Conservation (phyloP, 768 basidiomycete genomes). For the Boletus bicolor region DNA sequence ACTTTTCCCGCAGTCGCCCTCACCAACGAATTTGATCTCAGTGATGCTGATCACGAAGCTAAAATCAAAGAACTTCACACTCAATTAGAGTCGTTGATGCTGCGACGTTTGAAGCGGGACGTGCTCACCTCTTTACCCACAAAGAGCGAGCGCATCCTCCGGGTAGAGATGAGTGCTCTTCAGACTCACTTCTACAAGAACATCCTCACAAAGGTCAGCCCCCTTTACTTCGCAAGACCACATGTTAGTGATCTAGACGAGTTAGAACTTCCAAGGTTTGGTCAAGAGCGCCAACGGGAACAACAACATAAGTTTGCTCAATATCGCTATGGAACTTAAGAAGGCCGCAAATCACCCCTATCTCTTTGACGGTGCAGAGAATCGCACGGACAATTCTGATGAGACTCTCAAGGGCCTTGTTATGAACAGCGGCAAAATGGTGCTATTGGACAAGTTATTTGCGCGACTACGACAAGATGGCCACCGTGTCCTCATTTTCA, state of each 20-base stretch:
- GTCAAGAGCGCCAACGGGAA: conserved; percentile 87
- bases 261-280: conserved; percentile 88
- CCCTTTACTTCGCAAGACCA: neutral
- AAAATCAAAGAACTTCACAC: conserved; percentile 96
- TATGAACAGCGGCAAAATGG: conserved; percentile 99
- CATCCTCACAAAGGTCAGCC: conserved; percentile 80
- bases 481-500: conserved; percentile 97
- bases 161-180: conserved; percentile 95
- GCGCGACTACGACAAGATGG: conserved; percentile 84
- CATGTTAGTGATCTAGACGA: conserved; percentile 4
- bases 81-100: conserved; percentile 92
- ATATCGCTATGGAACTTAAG: conserved; percentile 99
- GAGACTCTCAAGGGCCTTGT: conserved; percentile 94
- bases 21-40: conserved; percentile 93
- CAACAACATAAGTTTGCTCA: conserved; percentile 91
- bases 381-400: conserved; percentile 55
- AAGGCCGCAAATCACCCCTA: conserved; percentile 98
- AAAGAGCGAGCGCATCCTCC: conserved; percentile 95
- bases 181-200: conserved; percentile 99
- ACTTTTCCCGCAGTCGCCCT: conserved; percentile 62
- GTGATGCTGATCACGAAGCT: conserved; percentile 85
- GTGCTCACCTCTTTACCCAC: conserved; percentile 95
- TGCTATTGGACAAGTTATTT: conserved; percentile 95
- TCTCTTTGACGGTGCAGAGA: conserved; percentile 94
- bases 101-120: conserved; percentile 91